A percentile compares a stretch with the other conserved stretches of the same genome.
Evolutionary conservation across 2,329 filamentous ascomycete species (phyloP).

Genomic region (Colletotrichum eremochloae): DNA sequence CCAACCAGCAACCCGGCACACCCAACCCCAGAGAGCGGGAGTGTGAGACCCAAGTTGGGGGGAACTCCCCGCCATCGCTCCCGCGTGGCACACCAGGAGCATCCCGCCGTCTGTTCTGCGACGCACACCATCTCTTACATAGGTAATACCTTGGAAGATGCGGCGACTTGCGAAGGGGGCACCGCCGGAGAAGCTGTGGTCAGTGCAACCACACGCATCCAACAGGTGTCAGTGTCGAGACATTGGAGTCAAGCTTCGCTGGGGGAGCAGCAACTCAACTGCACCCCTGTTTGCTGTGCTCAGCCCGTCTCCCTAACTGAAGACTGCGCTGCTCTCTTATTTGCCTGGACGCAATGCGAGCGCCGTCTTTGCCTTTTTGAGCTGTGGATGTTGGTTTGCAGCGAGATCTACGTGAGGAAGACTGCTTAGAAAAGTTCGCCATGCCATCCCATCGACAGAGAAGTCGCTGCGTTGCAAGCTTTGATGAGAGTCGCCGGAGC

Average conservation of each 20-base stretch:
- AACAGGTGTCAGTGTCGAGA: not conserved
- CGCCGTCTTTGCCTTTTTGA: not conserved
- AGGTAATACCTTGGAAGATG: conserved; percentile 4
- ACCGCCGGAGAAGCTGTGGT: not conserved
- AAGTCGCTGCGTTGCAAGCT: not conserved
- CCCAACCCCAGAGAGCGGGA: no score
- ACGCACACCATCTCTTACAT: not conserved
- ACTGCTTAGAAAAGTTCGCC: not conserved
- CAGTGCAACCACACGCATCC: not conserved
- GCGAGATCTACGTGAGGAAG: not conserved
- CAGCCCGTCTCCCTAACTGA: not conserved
- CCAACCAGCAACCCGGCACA: not conserved
- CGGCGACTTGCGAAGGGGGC: conserved; percentile 34
- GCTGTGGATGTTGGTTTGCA: no score
- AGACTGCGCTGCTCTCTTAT: not conserved
- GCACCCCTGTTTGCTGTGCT: not conserved
- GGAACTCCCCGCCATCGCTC: conserved; percentile 38
- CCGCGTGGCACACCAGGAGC: conserved; percentile 34
- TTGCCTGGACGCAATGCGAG: not conserved
- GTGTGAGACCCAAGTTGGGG: not conserved
- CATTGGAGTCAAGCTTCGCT: not conserved
- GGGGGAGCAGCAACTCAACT: no score
- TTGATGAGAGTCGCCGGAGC: not conserved
- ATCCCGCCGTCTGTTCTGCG: conserved; percentile 12
- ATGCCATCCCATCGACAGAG: conserved; percentile 13